Conservation (phyloP, 768 basidiomycete species). For the Agrocybe pediades region DNA sequence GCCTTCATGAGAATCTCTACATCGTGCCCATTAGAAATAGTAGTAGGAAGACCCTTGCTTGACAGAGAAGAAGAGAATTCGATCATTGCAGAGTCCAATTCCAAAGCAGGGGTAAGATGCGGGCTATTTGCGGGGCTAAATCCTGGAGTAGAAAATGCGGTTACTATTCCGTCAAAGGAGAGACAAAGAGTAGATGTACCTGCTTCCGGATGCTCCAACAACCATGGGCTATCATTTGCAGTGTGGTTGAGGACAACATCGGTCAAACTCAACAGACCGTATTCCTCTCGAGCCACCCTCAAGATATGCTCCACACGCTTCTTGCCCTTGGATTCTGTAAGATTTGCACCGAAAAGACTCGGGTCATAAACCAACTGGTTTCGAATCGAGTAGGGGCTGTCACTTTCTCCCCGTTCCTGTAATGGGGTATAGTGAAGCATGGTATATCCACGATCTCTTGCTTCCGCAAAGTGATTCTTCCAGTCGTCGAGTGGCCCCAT, state of each 20-base stretch:
- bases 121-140: constrained; percentile 91
- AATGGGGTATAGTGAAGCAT: constrained; percentile 98
- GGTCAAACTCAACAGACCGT: constrained; percentile 85
- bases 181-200: constrained; percentile 56
- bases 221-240: constrained; percentile 91
- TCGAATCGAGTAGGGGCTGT: constrained; percentile 92
- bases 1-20: constrained; percentile 65
- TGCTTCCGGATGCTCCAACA: constrained; percentile 93
- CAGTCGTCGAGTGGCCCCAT: constrained; percentile 86
- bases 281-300: constrained; percentile 75
- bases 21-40: constrained; percentile 65
- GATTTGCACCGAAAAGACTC: constrained; percentile 56
- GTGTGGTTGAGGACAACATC: constrained; percentile 99
- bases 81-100: constrained; percentile 86
- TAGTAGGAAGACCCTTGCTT: constrained; percentile 70
- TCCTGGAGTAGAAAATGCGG: no score
- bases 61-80: constrained; percentile 73
- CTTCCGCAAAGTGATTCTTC: constrained; percentile 80
- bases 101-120: constrained; percentile 89
- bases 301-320: constrained; percentile 65
- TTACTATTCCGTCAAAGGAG: no score
- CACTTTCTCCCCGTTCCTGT: constrained; percentile 86
- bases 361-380: constrained; percentile 85
- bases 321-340: constrained; percentile 49
- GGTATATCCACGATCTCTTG: constrained; percentile 90